Evolutionary conservation across 352 stramenopile genomes (phyloP).

Genomic region (Plasmopara halstedii): DNA sequence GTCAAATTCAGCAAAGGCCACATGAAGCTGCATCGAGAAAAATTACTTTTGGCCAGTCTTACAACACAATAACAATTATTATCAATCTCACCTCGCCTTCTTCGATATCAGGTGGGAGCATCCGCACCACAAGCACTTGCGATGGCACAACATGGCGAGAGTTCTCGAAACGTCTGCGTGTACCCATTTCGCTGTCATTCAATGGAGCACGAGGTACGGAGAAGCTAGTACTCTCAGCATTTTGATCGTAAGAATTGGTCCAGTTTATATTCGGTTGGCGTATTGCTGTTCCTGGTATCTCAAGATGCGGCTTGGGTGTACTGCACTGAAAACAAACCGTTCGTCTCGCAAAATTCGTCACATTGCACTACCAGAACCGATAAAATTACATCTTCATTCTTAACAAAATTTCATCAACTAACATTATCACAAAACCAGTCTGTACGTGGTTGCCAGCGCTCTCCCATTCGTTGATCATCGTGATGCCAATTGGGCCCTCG

Average conservation of each 20-base stretch:
- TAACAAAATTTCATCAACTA: too few species aligned
- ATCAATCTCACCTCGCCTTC: conserved; percentile 57
- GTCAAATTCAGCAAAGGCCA: conserved; percentile 55
- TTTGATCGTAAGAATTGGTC: conserved; percentile 1
- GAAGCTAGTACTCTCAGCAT: not conserved
- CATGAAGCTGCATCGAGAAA: conserved; percentile 48
- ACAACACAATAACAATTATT: not conserved
- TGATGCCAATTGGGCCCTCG: conserved; percentile 3
- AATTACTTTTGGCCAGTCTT: not conserved
- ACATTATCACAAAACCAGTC: conserved; percentile 76
- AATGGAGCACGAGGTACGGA: not conserved
- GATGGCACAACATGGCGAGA: conserved; percentile 24
- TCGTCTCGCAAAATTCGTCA: conserved; percentile 64
- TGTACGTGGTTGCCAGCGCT: conserved; percentile 22
- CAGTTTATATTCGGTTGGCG: conserved; percentile 3
- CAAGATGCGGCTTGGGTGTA: conserved; percentile 22
- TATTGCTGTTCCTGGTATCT: conserved; percentile 22
- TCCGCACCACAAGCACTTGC: conserved; percentile 58
- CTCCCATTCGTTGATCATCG: conserved; percentile 10
- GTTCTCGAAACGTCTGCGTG: conserved; percentile 7
- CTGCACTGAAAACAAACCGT: conserved; percentile 70
- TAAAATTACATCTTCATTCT: too few species aligned
- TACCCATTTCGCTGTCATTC: conserved; percentile 3
- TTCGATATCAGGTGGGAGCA: conserved; percentile 60
- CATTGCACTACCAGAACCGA: conserved; percentile 68